Evolutionary conservation across 2,329 filamentous ascomycete genomes (phyloP).

Genomic region (Sclerotinia subarctica): DNA sequence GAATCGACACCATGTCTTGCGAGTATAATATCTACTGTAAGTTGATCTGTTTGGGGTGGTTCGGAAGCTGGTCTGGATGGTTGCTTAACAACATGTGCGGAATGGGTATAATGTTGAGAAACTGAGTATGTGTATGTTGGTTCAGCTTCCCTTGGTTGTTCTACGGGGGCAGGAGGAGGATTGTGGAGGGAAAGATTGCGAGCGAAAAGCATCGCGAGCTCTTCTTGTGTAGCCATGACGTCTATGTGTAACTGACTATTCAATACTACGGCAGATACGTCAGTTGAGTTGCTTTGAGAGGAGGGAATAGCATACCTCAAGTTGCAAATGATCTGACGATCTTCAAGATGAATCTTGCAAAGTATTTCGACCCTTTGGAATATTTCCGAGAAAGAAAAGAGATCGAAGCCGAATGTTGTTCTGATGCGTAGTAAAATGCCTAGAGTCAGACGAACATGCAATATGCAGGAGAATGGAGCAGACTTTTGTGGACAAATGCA

Average conservation of each 20-base stretch:
- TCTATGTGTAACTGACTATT: background rate
- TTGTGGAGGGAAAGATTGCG: slow-evolving; percentile 65
- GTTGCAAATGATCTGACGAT: slow-evolving; percentile 31
- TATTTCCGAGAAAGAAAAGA: slow-evolving; percentile 12
- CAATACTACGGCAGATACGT: background rate
- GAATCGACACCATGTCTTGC: slow-evolving; percentile 68
- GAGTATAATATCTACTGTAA: slow-evolving; percentile 57
- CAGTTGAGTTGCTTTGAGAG: slow-evolving; percentile 14
- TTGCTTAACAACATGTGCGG: slow-evolving; percentile 59
- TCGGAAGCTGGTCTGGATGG: slow-evolving; percentile 50
- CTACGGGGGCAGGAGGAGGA: slow-evolving; percentile 33
- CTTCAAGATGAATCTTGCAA: slow-evolving; percentile 31
- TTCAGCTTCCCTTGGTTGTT: slow-evolving; percentile 37
- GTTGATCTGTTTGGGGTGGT: slow-evolving; percentile 48
- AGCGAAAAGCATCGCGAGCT: slow-evolving; percentile 76
- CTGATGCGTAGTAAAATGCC: slow-evolving; percentile 30
- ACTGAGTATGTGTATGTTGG: slow-evolving; percentile 66
- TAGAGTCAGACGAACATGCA: slow-evolving; percentile 35
- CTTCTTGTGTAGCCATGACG: slow-evolving; percentile 68
- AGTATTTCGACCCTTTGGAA: slow-evolving; percentile 24
- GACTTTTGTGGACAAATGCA: slow-evolving; percentile 36
- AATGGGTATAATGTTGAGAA: slow-evolving; percentile 82
- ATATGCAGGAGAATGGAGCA: slow-evolving; percentile 36
- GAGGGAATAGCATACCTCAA: slow-evolving; percentile 35
- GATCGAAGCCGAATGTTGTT: slow-evolving; percentile 21